phyloP scores from a whole-genome alignment of 345 rosid species.

The Moricandia moricandioides region DNA sequence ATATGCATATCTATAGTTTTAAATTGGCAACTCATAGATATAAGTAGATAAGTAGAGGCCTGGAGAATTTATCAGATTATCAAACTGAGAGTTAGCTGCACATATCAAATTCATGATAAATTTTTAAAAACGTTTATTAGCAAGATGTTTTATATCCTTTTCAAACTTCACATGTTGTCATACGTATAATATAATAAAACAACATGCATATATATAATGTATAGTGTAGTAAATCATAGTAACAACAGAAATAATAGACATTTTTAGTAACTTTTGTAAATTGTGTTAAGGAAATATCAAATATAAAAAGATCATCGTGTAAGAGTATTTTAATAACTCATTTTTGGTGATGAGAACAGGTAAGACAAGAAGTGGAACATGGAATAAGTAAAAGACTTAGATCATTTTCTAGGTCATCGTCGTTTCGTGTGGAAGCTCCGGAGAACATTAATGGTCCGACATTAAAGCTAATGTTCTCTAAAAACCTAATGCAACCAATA shows the following conservation, averaged over 20 bases:
- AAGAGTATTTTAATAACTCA: background rate
- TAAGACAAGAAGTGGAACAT: conserved; percentile 70
- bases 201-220: background rate
- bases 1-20: background rate
- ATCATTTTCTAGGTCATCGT: conserved; percentile 36
- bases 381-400: conserved; percentile 41
- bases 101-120: background rate
- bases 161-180: background rate
- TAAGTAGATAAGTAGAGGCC: background rate
- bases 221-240: background rate
- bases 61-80: background rate
- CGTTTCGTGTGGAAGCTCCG: conserved; percentile 28
- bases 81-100: background rate
- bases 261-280: background rate
- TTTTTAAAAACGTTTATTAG: background rate
- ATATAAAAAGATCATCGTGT: background rate
- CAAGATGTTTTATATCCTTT: background rate
- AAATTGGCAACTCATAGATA: background rate
- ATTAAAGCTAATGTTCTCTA: conserved; percentile 25
- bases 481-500: conserved; percentile 33
- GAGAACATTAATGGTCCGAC: conserved; percentile 5
- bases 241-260: background rate
- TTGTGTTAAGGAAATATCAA: background rate
- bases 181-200: background rate
- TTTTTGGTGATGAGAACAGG: conserved; percentile 42